Conservation (phyloP, 2,329 filamentous ascomycete species). For the Pseudocercospora eumusae region DNA sequence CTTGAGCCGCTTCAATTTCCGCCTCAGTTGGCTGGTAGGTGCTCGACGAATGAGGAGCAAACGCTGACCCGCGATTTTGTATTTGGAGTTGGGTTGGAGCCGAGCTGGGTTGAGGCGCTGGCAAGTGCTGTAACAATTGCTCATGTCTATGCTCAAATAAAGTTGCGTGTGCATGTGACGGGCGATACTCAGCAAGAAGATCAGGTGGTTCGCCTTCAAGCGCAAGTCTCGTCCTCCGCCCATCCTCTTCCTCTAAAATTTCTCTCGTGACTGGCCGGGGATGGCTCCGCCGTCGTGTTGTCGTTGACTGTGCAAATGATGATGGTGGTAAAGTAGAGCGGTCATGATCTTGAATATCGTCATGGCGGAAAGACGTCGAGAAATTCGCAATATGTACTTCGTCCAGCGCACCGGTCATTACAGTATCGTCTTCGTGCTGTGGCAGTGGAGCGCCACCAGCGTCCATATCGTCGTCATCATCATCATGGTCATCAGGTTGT, state of each 20-base stretch:
- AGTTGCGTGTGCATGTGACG: background rate
- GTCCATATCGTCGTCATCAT: slow-evolving; percentile 23
- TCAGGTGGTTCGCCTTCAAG: slow-evolving; percentile 24
- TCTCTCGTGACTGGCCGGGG: slow-evolving; percentile 27
- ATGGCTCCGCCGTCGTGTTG: slow-evolving; percentile 15
- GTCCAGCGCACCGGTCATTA: slow-evolving; percentile 12
- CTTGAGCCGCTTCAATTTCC: slow-evolving; percentile 1
- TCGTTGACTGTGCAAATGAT: slow-evolving; percentile 5
- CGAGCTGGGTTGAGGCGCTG: background rate
- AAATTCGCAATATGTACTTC: slow-evolving; percentile 6
- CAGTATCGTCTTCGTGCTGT: slow-evolving; percentile 9
- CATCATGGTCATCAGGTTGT: slow-evolving; percentile 21
- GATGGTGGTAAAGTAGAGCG: background rate
- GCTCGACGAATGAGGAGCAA: background rate
- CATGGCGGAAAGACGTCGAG: background rate
- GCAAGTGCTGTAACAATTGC: background rate
- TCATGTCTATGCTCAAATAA: background rate
- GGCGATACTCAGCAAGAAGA: slow-evolving; percentile 22
- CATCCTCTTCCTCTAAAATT: slow-evolving; percentile 30
- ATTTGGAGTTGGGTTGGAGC: background rate
- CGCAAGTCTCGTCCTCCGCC: slow-evolving; percentile 30
- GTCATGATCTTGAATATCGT: slow-evolving; percentile 8
- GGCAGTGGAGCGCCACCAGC: slow-evolving; percentile 18
- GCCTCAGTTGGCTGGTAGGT: slow-evolving; percentile 3
- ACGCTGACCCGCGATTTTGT: background rate